A percentile compares a stretch with the other conserved stretches of the same genome.
Conservation (phyloP, 1,139 yeast genomes). For the Geotrichum europaeum region DNA sequence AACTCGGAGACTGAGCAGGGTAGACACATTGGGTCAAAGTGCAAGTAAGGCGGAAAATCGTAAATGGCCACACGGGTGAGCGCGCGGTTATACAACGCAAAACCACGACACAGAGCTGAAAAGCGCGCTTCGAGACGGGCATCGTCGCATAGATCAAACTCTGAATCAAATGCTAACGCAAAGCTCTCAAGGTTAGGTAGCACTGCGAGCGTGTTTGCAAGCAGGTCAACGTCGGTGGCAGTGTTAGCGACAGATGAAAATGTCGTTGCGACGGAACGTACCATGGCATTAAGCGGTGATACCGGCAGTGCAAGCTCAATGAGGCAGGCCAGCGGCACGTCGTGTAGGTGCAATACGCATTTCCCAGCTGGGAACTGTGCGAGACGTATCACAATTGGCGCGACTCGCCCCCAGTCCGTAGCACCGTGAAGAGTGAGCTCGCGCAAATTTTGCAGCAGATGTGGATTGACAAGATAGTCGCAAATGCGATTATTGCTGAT, state of each 20-base stretch:
- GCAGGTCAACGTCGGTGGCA: constrained; percentile 7
- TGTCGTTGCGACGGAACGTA: background rate
- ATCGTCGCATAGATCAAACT: constrained; percentile 12
- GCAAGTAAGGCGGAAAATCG: constrained; percentile 13
- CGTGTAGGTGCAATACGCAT: background rate
- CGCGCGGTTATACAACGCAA: background rate
- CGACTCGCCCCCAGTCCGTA: background rate
- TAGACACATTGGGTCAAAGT: constrained; percentile 7
- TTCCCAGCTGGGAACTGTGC: background rate
- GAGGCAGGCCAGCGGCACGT: constrained; percentile 4
- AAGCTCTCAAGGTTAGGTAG: constrained; percentile 5
- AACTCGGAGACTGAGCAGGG: constrained; percentile 6
- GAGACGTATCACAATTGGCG: background rate
- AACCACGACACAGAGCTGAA: background rate
- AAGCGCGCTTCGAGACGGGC: constrained; percentile 1
- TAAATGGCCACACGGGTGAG: constrained; percentile 2
- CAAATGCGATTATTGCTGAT: background rate
- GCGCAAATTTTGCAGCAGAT: background rate
- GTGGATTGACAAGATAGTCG: background rate
- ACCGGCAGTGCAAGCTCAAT: constrained; percentile 8
- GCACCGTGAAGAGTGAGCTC: constrained; percentile 3
- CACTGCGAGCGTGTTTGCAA: background rate
- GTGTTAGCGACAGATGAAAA: constrained; percentile 5
- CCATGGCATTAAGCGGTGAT: background rate
- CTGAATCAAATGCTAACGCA: constrained; percentile 2